Percentiles rank a stretch among this genome's conserved stretches.
phyloP scores from a whole-genome alignment of 176 grass and related monocot species.

The Rhynchospora pubera region DNA sequence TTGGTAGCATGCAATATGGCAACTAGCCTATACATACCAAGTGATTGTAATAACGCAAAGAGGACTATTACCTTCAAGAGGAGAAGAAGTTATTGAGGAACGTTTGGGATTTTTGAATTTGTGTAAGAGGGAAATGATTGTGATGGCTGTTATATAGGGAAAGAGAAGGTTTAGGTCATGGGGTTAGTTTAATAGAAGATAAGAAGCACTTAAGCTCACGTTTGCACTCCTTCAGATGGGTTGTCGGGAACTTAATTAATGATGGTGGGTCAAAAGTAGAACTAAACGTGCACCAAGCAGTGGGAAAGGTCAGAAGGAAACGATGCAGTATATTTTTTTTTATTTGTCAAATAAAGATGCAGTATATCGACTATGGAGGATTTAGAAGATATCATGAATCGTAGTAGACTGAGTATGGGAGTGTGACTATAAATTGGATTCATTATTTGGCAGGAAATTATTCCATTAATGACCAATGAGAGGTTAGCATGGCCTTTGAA shows the following conservation, averaged over 20 bases:
- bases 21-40: background rate
- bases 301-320: background rate
- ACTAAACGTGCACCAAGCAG: background rate
- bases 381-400: background rate
- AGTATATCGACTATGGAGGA: background rate
- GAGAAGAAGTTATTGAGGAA: background rate
- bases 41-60: background rate
- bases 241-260: conserved; percentile 16
- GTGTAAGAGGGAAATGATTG: background rate
- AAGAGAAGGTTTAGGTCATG: conserved; percentile 20
- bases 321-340: too few species aligned
- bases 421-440: background rate
- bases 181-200: conserved; percentile 20
- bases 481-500: background rate
- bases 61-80: conserved; percentile 3
- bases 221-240: conserved; percentile 19
- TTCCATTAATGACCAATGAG: background rate
- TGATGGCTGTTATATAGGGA: conserved; percentile 19
- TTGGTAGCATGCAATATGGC: background rate
- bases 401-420: background rate
- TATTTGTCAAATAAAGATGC: background rate
- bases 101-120: background rate
- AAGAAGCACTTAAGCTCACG: conserved; percentile 19
- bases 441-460: conserved; percentile 10
- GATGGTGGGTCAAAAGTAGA: conserved; percentile 1